Base-by-base conservation (phyloP, 2,329 filamentous ascomycete genomes). In the Bimuria novae-zelandiae region DNA sequence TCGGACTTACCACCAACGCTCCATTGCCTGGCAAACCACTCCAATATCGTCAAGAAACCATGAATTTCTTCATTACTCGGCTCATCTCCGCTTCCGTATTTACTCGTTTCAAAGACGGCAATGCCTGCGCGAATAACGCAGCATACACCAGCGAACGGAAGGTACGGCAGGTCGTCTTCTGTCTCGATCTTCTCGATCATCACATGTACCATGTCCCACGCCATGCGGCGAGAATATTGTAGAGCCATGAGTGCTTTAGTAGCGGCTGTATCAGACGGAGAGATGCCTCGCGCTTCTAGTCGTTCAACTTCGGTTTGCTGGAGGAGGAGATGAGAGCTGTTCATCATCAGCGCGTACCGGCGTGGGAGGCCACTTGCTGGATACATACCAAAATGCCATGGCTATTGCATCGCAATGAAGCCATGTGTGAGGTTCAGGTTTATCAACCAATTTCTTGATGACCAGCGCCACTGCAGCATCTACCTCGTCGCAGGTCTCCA, bases 351-450 rank as follows among this genome's bases (percentile, higher is more conserved):
- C 37, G 17, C 29, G 25, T 29, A 7, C 7, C 4, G 21, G 8
- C 12, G n/a, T 30, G 23, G 17, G 4, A 22, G n/a, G 21, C 21
- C 8, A 17, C n/a, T n/a, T n/a, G n/a, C n/a, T n/a, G n/a, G n/a
- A n/a, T n/a, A 17, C 47, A 33, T n/a, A 43, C 47, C 52, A 61
- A 14, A 61, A 56, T 11, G 55, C 53, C 33, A 61, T 52, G 7
- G 58, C 52, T 17, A 56, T 54, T 11, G 56, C 51, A 35, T 59
- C 55, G 30, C 55, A 61, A 27, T 61, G 58, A 4, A 61, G 41
- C 58, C 51, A 52, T 3, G 50, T 52, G 22, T 53, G 52, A 4
- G 58, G 53, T 10, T 54, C 25, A 11, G 58, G 58, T 19, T 56
- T 59, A 19, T 54, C 53, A 10, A 59, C 50, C 0, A 61, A 25